Evolutionary conservation across 257 asterid genomes (phyloP).

Genomic region (Cynanchum wilfordii): DNA sequence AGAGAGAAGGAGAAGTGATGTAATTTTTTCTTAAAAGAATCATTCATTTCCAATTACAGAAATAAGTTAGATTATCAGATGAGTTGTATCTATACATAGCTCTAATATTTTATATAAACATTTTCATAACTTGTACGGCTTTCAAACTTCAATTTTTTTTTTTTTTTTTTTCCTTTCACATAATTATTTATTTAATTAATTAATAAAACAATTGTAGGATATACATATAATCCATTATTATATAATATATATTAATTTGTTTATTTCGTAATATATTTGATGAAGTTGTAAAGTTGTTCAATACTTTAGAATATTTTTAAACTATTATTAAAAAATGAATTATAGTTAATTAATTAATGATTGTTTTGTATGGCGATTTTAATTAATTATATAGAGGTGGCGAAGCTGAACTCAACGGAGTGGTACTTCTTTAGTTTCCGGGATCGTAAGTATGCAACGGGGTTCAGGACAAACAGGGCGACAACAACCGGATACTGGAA

Average conservation of each 20-base stretch:
- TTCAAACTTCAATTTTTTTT: background rate
- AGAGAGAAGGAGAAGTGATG: background rate
- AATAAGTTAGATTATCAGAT: constrained; percentile 6
- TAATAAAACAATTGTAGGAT: no score
- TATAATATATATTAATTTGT: no score
- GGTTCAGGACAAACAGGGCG: constrained; percentile 68
- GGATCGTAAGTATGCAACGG: constrained; percentile 76
- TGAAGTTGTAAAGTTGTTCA: no score
- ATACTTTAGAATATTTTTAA: no score
- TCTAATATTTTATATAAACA: background rate
- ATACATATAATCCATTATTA: no score
- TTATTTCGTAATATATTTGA: no score
- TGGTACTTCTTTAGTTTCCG: constrained; percentile 95
- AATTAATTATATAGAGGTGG: constrained; percentile 36
- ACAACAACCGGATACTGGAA: constrained; percentile 86
- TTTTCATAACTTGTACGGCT: constrained; percentile 3
- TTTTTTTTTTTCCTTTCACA: no score
- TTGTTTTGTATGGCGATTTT: background rate
- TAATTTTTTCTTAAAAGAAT: background rate
- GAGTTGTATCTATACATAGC: background rate
- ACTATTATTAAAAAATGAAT: background rate
- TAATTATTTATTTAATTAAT: background rate
- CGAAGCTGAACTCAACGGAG: constrained; percentile 71
- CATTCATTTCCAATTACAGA: background rate
- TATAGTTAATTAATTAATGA: no score